Base-by-base conservation (phyloP, 2,329 filamentous ascomycete species). In the Didymella glomerata region DNA sequence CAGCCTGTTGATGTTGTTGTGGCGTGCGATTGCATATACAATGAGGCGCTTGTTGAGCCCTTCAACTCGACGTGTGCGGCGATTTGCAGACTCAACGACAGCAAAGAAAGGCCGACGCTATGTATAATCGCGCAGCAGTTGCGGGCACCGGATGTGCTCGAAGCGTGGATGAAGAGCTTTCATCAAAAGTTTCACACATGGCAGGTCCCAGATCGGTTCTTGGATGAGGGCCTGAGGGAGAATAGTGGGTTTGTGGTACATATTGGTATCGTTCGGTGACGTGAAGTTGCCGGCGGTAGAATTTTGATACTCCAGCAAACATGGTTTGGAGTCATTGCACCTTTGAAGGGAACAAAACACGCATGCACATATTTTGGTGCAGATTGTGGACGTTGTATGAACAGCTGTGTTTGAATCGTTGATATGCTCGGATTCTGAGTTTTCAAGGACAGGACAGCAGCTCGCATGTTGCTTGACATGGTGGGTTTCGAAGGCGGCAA, bases 21-120 rank as follows among this genome's bases (percentile, higher is more conserved):
- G 34, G 92, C 93, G 4, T 96, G 92, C 72, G 95, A 99, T 77
- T 97, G 93, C 77, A 90, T 99, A 67, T 99, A 96, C 81, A 99
- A 98, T 77, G 91, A 97, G 65, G 86, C 90, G 2, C 84, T 98
- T 3, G 86, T 98, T 24, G 81, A 85, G 42, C 92, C 93, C 0
- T 86, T 98, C 48, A 90, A 95, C n/a, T 85, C 89, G 68, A 90
- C 92, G 0, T 96, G 91, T 74, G 86, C 82, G 6, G 90, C 96
- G 62, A 83, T 88, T 24, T 96, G 92, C 76, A 79, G 79, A 10
- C 76, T 94, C 16, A n/a, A 48, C 54, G 32, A 50, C 1, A 56
- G 57, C 1, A 27, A 42, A 1, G 54, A 64, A 11, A 68, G 57
- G 46, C 85, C 90, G 2, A 90, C 91, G 5, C 66, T 97, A 0